Conservation (phyloP, 345 rosid genomes). For the Brassica cretica region DNA sequence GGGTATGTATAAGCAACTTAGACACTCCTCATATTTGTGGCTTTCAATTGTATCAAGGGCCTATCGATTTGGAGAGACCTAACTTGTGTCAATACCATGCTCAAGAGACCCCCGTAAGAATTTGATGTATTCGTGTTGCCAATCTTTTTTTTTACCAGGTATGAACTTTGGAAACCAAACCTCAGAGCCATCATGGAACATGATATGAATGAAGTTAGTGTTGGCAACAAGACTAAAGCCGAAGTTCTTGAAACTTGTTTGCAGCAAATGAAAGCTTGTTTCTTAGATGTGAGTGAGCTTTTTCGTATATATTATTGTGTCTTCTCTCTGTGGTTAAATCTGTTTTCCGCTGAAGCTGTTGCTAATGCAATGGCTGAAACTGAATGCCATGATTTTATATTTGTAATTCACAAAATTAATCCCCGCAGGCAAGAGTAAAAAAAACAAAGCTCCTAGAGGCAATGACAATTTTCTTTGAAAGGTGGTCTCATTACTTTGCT, state of each 20-base stretch:
- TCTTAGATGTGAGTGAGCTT: conserved; percentile 75
- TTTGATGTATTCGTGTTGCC: conserved; percentile 18
- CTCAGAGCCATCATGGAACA: conserved; percentile 91
- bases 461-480: conserved; percentile 87
- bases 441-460: conserved; percentile 82
- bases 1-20: conserved; percentile 57
- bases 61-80: conserved; percentile 14
- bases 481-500: conserved; percentile 47
- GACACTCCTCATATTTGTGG: neutral
- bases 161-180: conserved; percentile 98
- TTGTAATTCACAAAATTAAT: conserved; percentile 16
- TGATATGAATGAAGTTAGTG: conserved; percentile 93
- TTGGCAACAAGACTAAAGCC: conserved; percentile 75
- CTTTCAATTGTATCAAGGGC: conserved; percentile 19
- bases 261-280: conserved; percentile 97
- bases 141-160: conserved; percentile 53
- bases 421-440: conserved; percentile 70
- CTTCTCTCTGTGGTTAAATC: neutral
- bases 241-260: conserved; percentile 83
- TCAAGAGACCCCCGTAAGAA: neutral
- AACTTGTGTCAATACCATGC: conserved; percentile 10
- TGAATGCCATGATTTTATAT: conserved; percentile 1
- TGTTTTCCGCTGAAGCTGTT: neutral
- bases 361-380: conserved; percentile 17
- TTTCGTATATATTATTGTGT: neutral